These are phyloP conservation scores for Amylocystis lapponica DNA, from an alignment of 768 basidiomycete species.

Conservation along the genomic window DNA sequence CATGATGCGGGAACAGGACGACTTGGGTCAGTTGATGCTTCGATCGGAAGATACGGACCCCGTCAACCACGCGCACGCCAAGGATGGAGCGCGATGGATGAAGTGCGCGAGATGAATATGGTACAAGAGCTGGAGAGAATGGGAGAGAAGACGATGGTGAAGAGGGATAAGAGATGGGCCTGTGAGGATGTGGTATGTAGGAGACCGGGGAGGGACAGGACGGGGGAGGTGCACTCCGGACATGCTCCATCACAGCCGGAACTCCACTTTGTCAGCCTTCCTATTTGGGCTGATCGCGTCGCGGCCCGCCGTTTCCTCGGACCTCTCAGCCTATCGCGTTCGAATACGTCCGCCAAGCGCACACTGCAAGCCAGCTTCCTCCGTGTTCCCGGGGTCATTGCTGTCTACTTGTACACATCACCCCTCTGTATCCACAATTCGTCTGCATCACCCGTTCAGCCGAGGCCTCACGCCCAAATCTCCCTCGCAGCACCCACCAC, in stretches of 20 bases:
- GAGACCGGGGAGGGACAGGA: slow-evolving; percentile 3
- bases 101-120: neutral
- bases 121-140: neutral
- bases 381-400: too few relatives aligned
- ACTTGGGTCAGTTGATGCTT: slow-evolving; percentile 4
- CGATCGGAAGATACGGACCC: slow-evolving; percentile 9
- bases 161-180: neutral
- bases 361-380: neutral
- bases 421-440: too few relatives aligned
- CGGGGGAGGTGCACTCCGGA: neutral
- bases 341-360: neutral
- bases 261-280: neutral
- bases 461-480: slow-evolving; percentile 25
- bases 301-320: neutral
- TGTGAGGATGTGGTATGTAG: too few relatives aligned
- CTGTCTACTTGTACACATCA: too few relatives aligned
- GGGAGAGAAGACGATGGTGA: neutral
- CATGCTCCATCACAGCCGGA: neutral
- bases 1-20: slow-evolving; percentile 16
- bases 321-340: neutral
- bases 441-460: neutral
- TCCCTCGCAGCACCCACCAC: slow-evolving; percentile 31
- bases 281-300: too few relatives aligned
- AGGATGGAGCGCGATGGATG: slow-evolving; percentile 7
- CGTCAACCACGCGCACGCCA: slow-evolving; percentile 19